Percentiles rank a stretch among this genome's conserved stretches.
These are phyloP conservation scores for Picea glauca DNA, from an alignment of 75 land plant species.

Conservation along the genomic window DNA sequence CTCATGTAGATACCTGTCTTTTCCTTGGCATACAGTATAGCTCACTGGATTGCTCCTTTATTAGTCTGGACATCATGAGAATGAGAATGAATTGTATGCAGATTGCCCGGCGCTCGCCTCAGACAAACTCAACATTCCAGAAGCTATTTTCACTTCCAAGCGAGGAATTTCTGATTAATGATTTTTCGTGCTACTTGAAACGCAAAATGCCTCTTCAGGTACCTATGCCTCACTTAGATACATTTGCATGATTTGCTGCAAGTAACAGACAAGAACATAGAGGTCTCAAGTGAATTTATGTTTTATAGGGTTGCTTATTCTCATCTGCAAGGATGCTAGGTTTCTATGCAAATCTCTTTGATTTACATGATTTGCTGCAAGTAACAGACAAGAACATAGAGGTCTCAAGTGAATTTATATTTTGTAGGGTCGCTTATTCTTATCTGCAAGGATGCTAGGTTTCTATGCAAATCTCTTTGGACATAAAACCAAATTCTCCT, in stretches of 20 bases:
- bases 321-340: constrained; percentile 76
- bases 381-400: neutral
- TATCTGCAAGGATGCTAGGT: constrained; percentile 77
- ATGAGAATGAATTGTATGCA: constrained; percentile 12
- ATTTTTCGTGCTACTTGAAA: constrained; percentile 84
- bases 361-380: neutral
- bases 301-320: constrained; percentile 69
- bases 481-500: constrained; percentile 79
- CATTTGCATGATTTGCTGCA: neutral
- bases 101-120: constrained; percentile 72
- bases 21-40: neutral
- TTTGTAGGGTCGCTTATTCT: constrained; percentile 75
- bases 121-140: constrained; percentile 80
- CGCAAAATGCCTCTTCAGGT: constrained; percentile 89
- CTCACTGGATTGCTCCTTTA: neutral
- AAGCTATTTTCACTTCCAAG: constrained; percentile 83
- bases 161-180: constrained; percentile 95
- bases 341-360: constrained; percentile 81
- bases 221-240: neutral
- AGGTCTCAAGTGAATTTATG: neutral
- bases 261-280: neutral
- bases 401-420: constrained; percentile 1
- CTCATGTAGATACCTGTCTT: neutral
- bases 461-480: constrained; percentile 87
- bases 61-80: constrained; percentile 1